A percentile compares a stretch with the other conserved stretches of the same genome.
phyloP scores from a whole-genome alignment of 2,329 filamentous ascomycete genomes.

The Trichoderma oligosporum region DNA sequence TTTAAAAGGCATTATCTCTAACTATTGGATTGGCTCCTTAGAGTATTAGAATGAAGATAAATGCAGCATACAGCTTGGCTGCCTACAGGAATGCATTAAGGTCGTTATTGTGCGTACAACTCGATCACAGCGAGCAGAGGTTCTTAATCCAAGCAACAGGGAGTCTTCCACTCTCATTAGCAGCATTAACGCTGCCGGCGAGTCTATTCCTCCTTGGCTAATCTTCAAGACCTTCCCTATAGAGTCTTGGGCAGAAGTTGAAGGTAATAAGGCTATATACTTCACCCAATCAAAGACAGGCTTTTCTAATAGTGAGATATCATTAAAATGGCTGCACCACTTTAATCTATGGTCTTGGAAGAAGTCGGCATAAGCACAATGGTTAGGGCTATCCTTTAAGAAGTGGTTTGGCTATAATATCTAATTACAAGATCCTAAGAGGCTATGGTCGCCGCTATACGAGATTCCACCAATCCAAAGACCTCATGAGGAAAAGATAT shows the following conservation, averaged over 20 bases:
- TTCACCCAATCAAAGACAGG: background rate
- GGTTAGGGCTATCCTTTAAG: background rate
- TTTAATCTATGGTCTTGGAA: background rate
- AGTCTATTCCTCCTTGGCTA: background rate
- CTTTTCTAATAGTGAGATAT: background rate
- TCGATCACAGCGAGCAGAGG: background rate
- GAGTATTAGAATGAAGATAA: background rate
- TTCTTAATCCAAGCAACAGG: background rate
- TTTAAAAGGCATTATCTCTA: background rate
- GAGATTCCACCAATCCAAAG: background rate
- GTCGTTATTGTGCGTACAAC: background rate
- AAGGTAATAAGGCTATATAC: background rate
- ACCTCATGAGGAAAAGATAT: background rate
- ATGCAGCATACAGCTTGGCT: background rate
- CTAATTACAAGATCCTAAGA: background rate
- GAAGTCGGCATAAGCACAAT: background rate
- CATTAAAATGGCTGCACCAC: background rate
- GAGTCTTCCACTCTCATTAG: background rate
- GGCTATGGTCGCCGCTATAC: background rate
- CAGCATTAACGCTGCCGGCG: background rate
- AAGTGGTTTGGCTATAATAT: background rate
- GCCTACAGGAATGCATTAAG: background rate
- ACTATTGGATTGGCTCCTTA: background rate
- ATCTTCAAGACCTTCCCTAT: background rate
- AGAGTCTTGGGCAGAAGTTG: background rate